These are phyloP conservation scores for Epichloe glyceriae DNA, from an alignment of 2,329 filamentous ascomycete genomes.

Conservation along the genomic window DNA sequence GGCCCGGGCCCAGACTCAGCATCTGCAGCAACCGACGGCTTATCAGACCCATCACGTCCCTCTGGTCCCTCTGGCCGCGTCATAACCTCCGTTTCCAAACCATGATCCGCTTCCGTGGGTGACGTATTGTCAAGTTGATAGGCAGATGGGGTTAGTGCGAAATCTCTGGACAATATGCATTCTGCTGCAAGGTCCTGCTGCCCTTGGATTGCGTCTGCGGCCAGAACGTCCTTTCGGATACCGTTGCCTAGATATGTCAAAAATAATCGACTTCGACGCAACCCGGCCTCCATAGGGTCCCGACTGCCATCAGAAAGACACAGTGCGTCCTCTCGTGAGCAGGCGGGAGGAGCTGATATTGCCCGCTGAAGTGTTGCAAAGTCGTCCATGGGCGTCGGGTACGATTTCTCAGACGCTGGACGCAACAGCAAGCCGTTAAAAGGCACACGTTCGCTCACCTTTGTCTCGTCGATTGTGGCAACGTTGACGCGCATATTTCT, in stretches of 20 bases:
- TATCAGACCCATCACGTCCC: not conserved
- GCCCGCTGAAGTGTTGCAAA: not conserved
- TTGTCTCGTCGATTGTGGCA: not conserved
- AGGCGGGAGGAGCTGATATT: not conserved
- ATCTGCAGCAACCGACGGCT: not conserved
- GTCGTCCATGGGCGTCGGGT: not conserved
- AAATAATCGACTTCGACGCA: not conserved
- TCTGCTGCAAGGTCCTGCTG: not conserved
- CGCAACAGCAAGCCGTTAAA: not conserved
- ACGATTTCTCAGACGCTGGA: not conserved
- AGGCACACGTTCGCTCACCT: not conserved
- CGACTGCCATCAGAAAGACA: not conserved
- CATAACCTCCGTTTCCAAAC: conserved; percentile 11
- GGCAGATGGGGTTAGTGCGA: conserved; percentile 5
- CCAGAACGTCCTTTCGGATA: not conserved
- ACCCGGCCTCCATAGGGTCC: not conserved
- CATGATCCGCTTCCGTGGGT: conserved; percentile 12
- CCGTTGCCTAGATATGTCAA: not conserved
- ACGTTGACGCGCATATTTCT: not conserved
- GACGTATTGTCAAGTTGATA: not conserved
- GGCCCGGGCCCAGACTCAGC: not conserved
- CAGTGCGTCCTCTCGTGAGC: not conserved
- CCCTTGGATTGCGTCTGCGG: not conserved
- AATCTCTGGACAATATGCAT: conserved; percentile 3
- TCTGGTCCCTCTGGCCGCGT: conserved; percentile 2